Conservation (phyloP, 257 asterid species). For the Buddleja alternifolia region DNA sequence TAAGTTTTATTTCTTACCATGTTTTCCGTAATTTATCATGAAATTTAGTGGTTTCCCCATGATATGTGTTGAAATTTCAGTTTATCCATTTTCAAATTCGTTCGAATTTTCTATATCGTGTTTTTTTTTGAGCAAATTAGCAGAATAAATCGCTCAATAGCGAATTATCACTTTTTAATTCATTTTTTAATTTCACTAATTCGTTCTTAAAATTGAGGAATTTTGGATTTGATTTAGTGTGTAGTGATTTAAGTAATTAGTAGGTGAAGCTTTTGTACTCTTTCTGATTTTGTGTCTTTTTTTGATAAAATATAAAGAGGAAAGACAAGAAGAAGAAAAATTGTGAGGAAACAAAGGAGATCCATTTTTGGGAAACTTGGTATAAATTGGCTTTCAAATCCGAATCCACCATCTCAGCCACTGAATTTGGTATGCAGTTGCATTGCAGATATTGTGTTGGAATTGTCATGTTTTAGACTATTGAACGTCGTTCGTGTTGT, state of each 20-base stretch:
- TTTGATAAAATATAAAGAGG: no score
- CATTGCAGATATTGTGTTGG: constrained; percentile 12
- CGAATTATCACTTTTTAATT: no score
- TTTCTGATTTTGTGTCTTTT: neutral
- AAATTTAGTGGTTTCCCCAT: neutral
- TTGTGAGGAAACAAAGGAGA: neutral
- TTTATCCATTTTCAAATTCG: neutral
- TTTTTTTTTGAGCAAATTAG: neutral
- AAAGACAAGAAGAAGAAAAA: no score
- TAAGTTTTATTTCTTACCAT: neutral
- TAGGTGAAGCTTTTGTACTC: neutral
- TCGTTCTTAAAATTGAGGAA: neutral
- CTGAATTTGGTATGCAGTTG: constrained; percentile 1
- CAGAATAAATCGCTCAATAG: neutral
- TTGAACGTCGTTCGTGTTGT: neutral
- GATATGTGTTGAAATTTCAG: neutral
- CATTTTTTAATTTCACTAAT: neutral
- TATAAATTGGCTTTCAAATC: neutral
- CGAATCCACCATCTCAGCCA: neutral
- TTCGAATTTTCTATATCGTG: neutral
- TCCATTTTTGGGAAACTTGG: neutral
- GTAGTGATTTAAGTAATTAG: neutral
- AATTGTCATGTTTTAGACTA: constrained; percentile 1
- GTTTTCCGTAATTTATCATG: constrained; percentile 10
- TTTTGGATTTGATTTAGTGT: neutral